Evolutionary conservation across 805 yeast species (phyloP).

Genomic region (Teunomyces kruisii): DNA sequence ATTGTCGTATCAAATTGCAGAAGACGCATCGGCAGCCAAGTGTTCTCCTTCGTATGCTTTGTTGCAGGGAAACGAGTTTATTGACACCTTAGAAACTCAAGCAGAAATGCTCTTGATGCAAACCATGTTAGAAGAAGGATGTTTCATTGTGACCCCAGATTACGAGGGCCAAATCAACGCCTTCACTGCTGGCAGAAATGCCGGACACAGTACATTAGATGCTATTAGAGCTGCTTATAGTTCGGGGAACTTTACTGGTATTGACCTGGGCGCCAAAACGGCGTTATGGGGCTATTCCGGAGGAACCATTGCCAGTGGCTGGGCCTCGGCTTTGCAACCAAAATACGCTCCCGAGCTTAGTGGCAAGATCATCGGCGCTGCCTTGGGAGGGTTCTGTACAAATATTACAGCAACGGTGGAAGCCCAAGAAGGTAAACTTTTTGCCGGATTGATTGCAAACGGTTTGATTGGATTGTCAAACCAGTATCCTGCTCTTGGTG

Average conservation of each 20-base stretch:
- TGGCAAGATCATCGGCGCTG: slow-evolving; percentile 28
- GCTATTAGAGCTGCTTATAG: slow-evolving; percentile 27
- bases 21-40: slow-evolving; percentile 19
- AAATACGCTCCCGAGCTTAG: slow-evolving; percentile 33
- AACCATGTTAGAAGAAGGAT: slow-evolving; percentile 23
- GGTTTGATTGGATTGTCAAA: slow-evolving; percentile 30
- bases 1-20: slow-evolving; percentile 19
- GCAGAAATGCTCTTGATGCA: slow-evolving; percentile 15
- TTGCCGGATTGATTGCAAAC: slow-evolving; percentile 30
- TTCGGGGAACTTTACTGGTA: slow-evolving; percentile 17
- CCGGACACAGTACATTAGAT: slow-evolving; percentile 32
- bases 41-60: slow-evolving; percentile 24
- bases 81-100: slow-evolving; percentile 15
- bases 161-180: slow-evolving; percentile 34
- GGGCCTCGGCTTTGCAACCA: slow-evolving; percentile 40
- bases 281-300: slow-evolving; percentile 40
- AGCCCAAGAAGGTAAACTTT: slow-evolving; percentile 23
- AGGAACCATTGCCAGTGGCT: slow-evolving; percentile 37
- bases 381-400: slow-evolving; percentile 37
- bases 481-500: slow-evolving; percentile 24
- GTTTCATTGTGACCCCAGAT: slow-evolving; percentile 33
- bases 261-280: slow-evolving; percentile 18
- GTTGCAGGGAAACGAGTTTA: slow-evolving; percentile 10
- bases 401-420: slow-evolving; percentile 28
- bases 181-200: slow-evolving; percentile 31